Evolutionary conservation across 768 basidiomycete genomes (phyloP).

Genomic region (Clitopilus passeckerianus): DNA sequence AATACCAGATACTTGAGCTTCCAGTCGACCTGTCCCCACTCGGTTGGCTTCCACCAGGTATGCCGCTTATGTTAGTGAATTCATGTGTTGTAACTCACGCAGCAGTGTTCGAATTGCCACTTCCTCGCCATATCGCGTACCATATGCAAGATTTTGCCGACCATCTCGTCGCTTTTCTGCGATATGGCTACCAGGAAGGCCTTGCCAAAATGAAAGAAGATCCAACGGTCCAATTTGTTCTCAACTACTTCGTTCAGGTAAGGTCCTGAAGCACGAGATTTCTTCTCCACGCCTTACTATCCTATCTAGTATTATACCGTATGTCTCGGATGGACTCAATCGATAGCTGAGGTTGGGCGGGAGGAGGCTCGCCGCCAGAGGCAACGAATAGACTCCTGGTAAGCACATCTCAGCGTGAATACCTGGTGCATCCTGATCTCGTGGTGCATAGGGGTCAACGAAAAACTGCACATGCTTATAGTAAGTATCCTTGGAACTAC

Average conservation of each 20-base stretch:
- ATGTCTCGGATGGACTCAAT: neutral
- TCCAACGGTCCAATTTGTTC: neutral
- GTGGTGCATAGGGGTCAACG: neutral
- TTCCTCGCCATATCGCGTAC: neutral
- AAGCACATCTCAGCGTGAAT: neutral
- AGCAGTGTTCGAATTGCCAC: neutral
- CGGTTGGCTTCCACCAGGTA: neutral
- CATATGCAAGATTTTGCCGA: neutral
- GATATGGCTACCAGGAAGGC: neutral
- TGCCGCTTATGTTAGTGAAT: neutral
- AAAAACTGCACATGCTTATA: neutral
- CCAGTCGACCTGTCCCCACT: too few relatives aligned
- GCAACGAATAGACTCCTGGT: neutral
- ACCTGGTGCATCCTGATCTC: neutral
- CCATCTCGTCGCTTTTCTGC: neutral
- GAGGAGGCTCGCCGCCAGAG: neutral
- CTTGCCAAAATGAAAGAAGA: neutral
- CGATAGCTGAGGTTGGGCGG: neutral
- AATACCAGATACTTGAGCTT: too few relatives aligned
- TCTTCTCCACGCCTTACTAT: neutral
- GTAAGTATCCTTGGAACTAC: neutral
- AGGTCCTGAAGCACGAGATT: neutral
- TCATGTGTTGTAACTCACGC: neutral
- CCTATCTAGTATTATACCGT: neutral
- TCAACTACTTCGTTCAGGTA: neutral